Conservation (phyloP, 352 stramenopile genomes). For the Aphanomyces euteiches region DNA sequence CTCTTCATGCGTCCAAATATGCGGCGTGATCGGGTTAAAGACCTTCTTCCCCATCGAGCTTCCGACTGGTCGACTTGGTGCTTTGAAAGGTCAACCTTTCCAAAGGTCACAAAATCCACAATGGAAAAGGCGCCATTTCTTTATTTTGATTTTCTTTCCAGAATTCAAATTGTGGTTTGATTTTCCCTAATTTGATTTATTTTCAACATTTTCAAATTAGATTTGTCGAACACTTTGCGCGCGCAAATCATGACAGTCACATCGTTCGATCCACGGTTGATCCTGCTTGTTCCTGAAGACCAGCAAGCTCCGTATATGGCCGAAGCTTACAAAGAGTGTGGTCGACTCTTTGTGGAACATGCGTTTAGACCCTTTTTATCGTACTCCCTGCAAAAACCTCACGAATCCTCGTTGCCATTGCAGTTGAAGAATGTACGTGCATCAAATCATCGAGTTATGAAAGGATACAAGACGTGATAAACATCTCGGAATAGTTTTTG, state of each 20-base stretch:
- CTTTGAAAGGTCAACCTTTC: constrained; percentile 12
- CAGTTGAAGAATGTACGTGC: constrained; percentile 1
- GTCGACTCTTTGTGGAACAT: constrained; percentile 1
- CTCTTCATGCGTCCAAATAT: constrained; percentile 54
- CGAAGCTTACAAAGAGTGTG: background rate
- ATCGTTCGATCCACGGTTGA: background rate
- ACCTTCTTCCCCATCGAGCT: constrained; percentile 25
- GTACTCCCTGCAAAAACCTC: constrained; percentile 13
- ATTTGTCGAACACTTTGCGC: background rate
- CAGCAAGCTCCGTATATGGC: background rate
- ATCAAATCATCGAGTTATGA: too few species aligned
- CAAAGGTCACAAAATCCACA: constrained; percentile 1
- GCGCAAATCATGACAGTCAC: background rate
- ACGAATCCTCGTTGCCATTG: background rate
- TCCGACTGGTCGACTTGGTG: background rate
- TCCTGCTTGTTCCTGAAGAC: constrained; percentile 1
- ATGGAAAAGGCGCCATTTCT: constrained; percentile 5
- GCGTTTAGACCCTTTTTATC: constrained; percentile 21
- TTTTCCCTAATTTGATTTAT: background rate
- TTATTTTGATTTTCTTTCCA: background rate
- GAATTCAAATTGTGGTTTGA: constrained; percentile 2
- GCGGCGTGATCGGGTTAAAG: constrained; percentile 26
- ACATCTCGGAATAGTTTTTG: constrained; percentile 24
- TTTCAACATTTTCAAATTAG: constrained; percentile 2
- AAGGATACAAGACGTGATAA: background rate